A percentile compares a stretch with the other conserved stretches of the same genome.
phyloP scores from a whole-genome alignment of 2,329 filamentous ascomycete genomes.

The Fonsecaea pedrosoi region DNA sequence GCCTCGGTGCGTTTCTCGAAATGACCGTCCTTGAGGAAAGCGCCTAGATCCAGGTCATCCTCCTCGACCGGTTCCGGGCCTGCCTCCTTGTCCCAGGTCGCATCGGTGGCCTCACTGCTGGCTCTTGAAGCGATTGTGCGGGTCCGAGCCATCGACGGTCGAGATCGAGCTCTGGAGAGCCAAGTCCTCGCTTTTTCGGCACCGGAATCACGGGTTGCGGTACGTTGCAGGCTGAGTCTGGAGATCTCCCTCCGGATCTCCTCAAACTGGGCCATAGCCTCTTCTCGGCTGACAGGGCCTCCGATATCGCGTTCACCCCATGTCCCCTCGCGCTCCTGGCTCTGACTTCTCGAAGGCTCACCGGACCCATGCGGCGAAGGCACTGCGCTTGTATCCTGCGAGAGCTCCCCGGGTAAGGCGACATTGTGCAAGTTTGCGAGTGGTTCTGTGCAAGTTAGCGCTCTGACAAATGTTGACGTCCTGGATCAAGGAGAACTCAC shows the following conservation, averaged over 20 bases:
- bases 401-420: slow-evolving; percentile 13
- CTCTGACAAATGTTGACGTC: background rate
- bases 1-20: slow-evolving; percentile 73
- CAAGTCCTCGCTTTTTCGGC: slow-evolving; percentile 41
- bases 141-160: slow-evolving; percentile 24
- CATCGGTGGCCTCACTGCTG: slow-evolving; percentile 48
- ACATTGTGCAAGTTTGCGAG: slow-evolving; percentile 31
- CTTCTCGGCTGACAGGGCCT: slow-evolving; percentile 58
- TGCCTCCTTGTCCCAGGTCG: slow-evolving; percentile 48
- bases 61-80: slow-evolving; percentile 43
- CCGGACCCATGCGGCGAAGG: slow-evolving; percentile 22
- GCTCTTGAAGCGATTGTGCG: slow-evolving; percentile 27
- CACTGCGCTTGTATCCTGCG: slow-evolving; percentile 23
- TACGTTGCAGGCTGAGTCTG: slow-evolving; percentile 55
- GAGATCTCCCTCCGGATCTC: slow-evolving; percentile 63
- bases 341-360: slow-evolving; percentile 19
- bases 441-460: slow-evolving; percentile 15
- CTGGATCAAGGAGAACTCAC: slow-evolving; percentile 14
- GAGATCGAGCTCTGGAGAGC: slow-evolving; percentile 41
- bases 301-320: slow-evolving; percentile 70
- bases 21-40: slow-evolving; percentile 76
- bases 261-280: slow-evolving; percentile 66
- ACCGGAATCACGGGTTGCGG: slow-evolving; percentile 37
- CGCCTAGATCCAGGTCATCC: slow-evolving; percentile 68
- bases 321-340: slow-evolving; percentile 50